Evolutionary conservation across 2,329 filamentous ascomycete species (phyloP).

Genomic region (Polytolypa hystricis): DNA sequence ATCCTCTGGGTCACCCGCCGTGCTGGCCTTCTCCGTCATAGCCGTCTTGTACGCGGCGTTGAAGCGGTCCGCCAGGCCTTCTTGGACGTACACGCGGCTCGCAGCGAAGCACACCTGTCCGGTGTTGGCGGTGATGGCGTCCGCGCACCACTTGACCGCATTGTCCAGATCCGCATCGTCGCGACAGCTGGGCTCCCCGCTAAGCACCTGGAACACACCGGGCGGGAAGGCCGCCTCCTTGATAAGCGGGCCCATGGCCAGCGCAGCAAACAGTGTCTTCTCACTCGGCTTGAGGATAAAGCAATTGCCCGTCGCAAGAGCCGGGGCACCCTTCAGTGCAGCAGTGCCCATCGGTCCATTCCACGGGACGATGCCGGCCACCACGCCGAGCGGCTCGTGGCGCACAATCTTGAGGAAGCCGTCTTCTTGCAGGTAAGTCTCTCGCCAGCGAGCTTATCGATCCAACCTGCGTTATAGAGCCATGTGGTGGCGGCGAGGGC

Average conservation of each 20-base stretch:
- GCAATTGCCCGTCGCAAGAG: slow-evolving; percentile 45
- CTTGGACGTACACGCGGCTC: slow-evolving; percentile 76
- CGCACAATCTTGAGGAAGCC: slow-evolving; percentile 33
- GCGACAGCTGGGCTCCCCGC: slow-evolving; percentile 20
- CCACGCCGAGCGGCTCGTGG: slow-evolving; percentile 61
- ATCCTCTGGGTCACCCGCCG: slow-evolving; percentile 73
- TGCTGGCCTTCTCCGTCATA: slow-evolving; percentile 33
- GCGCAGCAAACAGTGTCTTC: slow-evolving; percentile 47
- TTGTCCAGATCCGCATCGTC: slow-evolving; percentile 36
- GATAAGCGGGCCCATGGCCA: slow-evolving; percentile 25
- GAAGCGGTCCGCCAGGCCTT: slow-evolving; percentile 80
- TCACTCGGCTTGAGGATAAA: slow-evolving; percentile 49
- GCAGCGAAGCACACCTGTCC: slow-evolving; percentile 61
- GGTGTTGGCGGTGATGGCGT: slow-evolving; percentile 42
- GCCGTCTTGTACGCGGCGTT: slow-evolving; percentile 68
- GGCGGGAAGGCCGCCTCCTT: slow-evolving; percentile 29
- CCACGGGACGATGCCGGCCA: slow-evolving; percentile 68
- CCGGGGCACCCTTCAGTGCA: slow-evolving; percentile 52
- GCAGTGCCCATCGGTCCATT: slow-evolving; percentile 70
- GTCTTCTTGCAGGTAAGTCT: slow-evolving; percentile 32
- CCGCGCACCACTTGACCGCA: slow-evolving; percentile 27
- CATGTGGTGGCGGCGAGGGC: slow-evolving; percentile 13
- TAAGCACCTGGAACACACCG: slow-evolving; percentile 30
- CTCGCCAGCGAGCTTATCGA: slow-evolving; percentile 30
- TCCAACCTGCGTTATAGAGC: slow-evolving; percentile 26